Evolutionary conservation across 2,329 filamentous ascomycete genomes (phyloP).

Genomic region (Fusarium sp.): DNA sequence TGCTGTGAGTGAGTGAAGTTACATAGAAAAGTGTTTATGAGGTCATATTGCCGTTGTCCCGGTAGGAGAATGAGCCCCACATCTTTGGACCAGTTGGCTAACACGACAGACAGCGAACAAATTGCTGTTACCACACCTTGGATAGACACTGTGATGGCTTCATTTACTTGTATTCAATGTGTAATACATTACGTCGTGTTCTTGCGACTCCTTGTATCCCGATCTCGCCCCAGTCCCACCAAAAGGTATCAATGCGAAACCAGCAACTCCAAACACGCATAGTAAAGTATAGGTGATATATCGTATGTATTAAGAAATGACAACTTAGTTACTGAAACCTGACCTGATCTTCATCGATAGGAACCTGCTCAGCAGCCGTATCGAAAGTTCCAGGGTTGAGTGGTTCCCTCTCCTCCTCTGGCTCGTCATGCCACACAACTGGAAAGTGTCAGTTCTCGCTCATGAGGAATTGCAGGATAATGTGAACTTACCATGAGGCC

Average conservation of each 20-base stretch:
- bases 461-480: neutral
- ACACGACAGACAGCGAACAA: neutral
- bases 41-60: slow-evolving; percentile 32
- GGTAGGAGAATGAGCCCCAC: slow-evolving; percentile 15
- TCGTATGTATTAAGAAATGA: neutral
- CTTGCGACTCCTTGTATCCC: slow-evolving; percentile 1
- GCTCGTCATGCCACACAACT: slow-evolving; percentile 51
- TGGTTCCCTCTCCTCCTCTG: slow-evolving; percentile 42
- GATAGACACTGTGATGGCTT: neutral
- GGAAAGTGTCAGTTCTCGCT: slow-evolving; percentile 24
- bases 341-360: slow-evolving; percentile 45
- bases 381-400: slow-evolving; percentile 26
- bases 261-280: neutral
- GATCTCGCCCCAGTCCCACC: neutral
- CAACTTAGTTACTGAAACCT: slow-evolving; percentile 35
- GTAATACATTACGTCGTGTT: slow-evolving; percentile 19
- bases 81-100: slow-evolving; percentile 35
- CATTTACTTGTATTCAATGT: neutral
- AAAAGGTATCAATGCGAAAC: neutral
- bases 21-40: slow-evolving; percentile 18
- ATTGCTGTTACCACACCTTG: too few species aligned
- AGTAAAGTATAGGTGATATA: neutral
- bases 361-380: slow-evolving; percentile 23
- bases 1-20: slow-evolving; percentile 1
- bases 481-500: slow-evolving; percentile 75